Percentiles rank a stretch among this genome's conserved stretches.
Conservation (phyloP, 257 asterid species). For the Ilex aquifolium region DNA sequence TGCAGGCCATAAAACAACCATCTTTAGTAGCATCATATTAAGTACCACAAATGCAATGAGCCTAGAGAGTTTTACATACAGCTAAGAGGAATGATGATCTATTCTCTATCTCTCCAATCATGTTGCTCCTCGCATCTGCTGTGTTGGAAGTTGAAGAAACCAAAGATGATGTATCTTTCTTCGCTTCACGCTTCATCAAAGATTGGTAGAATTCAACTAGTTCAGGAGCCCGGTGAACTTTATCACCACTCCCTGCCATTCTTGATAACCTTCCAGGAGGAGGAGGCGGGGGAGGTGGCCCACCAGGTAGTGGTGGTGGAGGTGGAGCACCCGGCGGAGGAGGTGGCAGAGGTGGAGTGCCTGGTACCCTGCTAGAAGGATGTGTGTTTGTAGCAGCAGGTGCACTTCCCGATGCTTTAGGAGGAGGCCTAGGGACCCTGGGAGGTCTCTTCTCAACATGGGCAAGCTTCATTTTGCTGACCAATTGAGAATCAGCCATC, state of each 20-base stretch:
- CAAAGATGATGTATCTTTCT: constrained; percentile 66
- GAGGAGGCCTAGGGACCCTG: constrained; percentile 84
- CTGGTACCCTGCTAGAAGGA: constrained; percentile 31
- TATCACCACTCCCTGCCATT: constrained; percentile 65
- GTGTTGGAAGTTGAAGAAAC: constrained; percentile 54
- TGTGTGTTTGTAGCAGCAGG: constrained; percentile 24
- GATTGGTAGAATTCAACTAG: constrained; percentile 93
- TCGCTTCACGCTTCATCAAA: constrained; percentile 88
- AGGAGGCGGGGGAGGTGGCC: constrained; percentile 91
- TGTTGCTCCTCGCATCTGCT: constrained; percentile 78
- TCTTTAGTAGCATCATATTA: constrained; percentile 15
- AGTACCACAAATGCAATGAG: background rate
- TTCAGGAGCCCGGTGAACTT: constrained; percentile 96
- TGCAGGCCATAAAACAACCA: constrained; percentile 10
- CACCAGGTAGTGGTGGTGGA: constrained; percentile 68
- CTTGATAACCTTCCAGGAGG: constrained; percentile 64
- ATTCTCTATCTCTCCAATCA: constrained; percentile 97
- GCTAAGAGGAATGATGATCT: constrained; percentile 87
- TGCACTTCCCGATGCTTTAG: constrained; percentile 51
- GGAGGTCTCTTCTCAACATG: constrained; percentile 79
- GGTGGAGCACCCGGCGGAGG: constrained; percentile 76
- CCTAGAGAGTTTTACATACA: constrained; percentile 37
- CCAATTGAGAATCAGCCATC: constrained; percentile 38
- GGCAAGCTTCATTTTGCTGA: constrained; percentile 69
- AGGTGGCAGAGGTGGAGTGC: constrained; percentile 72